phyloP scores from a whole-genome alignment of 345 rosid species.

The Boechera retrofracta region DNA sequence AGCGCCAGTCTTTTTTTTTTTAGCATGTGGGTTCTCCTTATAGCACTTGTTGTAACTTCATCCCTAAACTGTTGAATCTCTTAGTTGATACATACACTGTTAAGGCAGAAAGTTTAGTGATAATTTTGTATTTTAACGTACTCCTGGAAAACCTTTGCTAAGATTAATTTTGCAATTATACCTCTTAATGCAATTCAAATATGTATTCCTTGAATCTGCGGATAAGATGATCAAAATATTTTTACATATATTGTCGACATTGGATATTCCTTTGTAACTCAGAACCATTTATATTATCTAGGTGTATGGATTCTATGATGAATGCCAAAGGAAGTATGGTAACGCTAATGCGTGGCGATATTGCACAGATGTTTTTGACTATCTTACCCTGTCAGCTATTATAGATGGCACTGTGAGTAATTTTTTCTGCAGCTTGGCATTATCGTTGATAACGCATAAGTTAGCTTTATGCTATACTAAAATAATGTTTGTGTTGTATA shows the following conservation, averaged over 20 bases:
- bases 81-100: constrained; percentile 17
- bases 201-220: not conserved
- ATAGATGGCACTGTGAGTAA: constrained; percentile 94
- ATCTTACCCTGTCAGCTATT: constrained; percentile 96
- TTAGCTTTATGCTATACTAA: constrained; percentile 16
- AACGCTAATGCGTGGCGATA: constrained; percentile 99
- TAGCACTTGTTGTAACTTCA: constrained; percentile 16
- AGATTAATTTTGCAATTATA: not conserved
- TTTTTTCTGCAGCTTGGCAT: constrained; percentile 3
- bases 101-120: constrained; percentile 7
- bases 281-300: constrained; percentile 39
- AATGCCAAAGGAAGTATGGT: constrained; percentile 99
- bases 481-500: constrained; percentile 31
- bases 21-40: constrained; percentile 7
- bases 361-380: constrained; percentile 99
- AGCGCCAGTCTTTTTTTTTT: constrained; percentile 27
- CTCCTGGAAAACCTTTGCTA: constrained; percentile 1
- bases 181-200: constrained; percentile 2
- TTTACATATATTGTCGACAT: constrained; percentile 5
- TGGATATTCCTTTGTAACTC: not conserved
- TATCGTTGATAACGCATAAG: not conserved
- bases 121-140: constrained; percentile 11
- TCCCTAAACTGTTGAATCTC: not conserved
- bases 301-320: constrained; percentile 99
- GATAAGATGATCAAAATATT: not conserved